Evolutionary conservation across 768 basidiomycete species (phyloP).

Genomic region (Suillus americanus): DNA sequence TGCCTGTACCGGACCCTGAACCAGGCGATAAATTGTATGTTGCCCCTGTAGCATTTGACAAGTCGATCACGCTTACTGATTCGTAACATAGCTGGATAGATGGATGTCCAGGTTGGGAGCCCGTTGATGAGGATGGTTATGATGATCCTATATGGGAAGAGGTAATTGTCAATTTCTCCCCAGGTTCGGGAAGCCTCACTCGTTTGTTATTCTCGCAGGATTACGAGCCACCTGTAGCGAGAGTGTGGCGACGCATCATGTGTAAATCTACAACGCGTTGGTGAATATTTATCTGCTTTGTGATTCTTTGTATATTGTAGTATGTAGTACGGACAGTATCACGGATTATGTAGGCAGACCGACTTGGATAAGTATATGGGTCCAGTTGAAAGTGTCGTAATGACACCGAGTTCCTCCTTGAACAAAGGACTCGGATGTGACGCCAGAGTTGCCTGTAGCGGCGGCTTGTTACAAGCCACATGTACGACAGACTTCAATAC

Average conservation of each 20-base stretch:
- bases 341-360: background rate
- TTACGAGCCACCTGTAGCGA: background rate
- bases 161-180: background rate
- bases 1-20: constrained; percentile 8
- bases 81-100: constrained; percentile 24
- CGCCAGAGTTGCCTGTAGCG: no score
- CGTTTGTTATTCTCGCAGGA: background rate
- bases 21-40: constrained; percentile 22
- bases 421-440: no score
- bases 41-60: background rate
- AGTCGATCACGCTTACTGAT: background rate
- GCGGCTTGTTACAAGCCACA: no score
- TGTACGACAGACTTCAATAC: no score
- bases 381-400: background rate
- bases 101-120: constrained; percentile 17
- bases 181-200: background rate
- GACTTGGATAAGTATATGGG: background rate
- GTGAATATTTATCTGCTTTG: background rate
- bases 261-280: background rate
- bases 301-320: background rate
- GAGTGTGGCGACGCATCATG: background rate
- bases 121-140: constrained; percentile 25
- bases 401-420: background rate
- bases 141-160: constrained; percentile 17
- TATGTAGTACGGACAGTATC: background rate